Conservation (phyloP, 805 yeast species). For the Peterozyma xylosa region DNA sequence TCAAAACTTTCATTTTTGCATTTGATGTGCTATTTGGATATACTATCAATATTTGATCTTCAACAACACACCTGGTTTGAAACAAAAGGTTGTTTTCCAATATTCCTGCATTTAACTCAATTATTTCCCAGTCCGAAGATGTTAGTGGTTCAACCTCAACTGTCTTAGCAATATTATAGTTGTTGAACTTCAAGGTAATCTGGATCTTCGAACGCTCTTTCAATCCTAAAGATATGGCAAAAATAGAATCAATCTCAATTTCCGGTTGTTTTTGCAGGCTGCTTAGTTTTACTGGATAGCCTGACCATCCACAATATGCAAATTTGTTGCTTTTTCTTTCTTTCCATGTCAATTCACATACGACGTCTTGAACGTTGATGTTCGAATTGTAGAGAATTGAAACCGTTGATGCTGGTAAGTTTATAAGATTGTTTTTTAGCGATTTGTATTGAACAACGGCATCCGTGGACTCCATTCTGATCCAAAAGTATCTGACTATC, state of each 20-base stretch:
- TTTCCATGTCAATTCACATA: constrained; percentile 22
- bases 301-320: constrained; percentile 37
- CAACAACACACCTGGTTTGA: constrained; percentile 71
- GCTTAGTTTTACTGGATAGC: constrained; percentile 11
- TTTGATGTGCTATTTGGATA: constrained; percentile 56
- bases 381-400: constrained; percentile 29
- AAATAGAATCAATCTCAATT: constrained; percentile 61
- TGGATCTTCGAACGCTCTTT: constrained; percentile 31
- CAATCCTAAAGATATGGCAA: constrained; percentile 46
- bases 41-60: constrained; percentile 54
- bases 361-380: constrained; percentile 30
- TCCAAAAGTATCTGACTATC: no score
- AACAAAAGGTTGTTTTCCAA: constrained; percentile 69
- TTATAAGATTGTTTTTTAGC: constrained; percentile 24
- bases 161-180: constrained; percentile 43
- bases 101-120: constrained; percentile 71
- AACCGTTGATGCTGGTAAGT: constrained; percentile 27
- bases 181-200: constrained; percentile 38
- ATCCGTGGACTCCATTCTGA: constrained; percentile 15
- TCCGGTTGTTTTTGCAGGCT: constrained; percentile 3
- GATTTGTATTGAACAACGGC: constrained; percentile 16
- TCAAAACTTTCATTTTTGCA: constrained; percentile 47
- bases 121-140: constrained; percentile 82
- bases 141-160: constrained; percentile 75
- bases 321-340: constrained; percentile 10